Evolutionary conservation across 2,329 filamentous ascomycete genomes (phyloP).

Genomic region (Aspergillus novofumigatus): DNA sequence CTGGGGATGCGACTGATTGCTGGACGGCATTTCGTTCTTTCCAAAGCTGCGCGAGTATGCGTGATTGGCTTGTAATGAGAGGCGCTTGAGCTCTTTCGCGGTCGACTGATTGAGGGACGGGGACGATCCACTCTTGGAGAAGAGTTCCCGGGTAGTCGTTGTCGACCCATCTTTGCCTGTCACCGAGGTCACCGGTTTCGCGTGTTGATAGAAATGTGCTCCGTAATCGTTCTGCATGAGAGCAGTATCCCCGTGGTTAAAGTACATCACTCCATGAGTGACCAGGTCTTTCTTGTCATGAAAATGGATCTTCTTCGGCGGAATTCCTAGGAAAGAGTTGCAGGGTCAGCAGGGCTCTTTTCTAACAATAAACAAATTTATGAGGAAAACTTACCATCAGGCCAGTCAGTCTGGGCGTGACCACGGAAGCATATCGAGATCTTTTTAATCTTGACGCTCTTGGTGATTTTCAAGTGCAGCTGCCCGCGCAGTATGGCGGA

Average conservation of each 20-base stretch:
- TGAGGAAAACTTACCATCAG: conserved; percentile 58
- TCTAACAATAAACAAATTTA: neutral
- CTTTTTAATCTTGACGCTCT: conserved; percentile 88
- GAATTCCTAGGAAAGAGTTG: conserved; percentile 58
- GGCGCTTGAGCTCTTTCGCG: conserved; percentile 54
- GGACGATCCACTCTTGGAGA: conserved; percentile 37
- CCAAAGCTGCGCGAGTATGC: conserved; percentile 80
- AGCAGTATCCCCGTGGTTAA: conserved; percentile 56
- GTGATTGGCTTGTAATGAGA: conserved; percentile 76
- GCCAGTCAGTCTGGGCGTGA: conserved; percentile 87
- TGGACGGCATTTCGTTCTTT: conserved; percentile 64
- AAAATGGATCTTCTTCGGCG: conserved; percentile 77
- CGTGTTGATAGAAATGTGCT: conserved; percentile 59
- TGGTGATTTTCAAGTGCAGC: conserved; percentile 75
- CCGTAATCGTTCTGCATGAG: conserved; percentile 57
- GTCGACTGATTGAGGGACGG: conserved; percentile 45
- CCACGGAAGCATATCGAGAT: conserved; percentile 83
- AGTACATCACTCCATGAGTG: conserved; percentile 87
- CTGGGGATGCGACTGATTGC: conserved; percentile 57
- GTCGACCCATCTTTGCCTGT: conserved; percentile 30
- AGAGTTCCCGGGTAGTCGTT: conserved; percentile 31
- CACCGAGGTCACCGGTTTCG: conserved; percentile 30
- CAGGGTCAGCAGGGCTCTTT: conserved; percentile 4
- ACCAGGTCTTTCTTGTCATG: conserved; percentile 81
- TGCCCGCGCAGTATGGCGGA: conserved; percentile 84